Evolutionary conservation across 2,329 filamentous ascomycete genomes (phyloP).

Genomic region (Fusarium buxicola): DNA sequence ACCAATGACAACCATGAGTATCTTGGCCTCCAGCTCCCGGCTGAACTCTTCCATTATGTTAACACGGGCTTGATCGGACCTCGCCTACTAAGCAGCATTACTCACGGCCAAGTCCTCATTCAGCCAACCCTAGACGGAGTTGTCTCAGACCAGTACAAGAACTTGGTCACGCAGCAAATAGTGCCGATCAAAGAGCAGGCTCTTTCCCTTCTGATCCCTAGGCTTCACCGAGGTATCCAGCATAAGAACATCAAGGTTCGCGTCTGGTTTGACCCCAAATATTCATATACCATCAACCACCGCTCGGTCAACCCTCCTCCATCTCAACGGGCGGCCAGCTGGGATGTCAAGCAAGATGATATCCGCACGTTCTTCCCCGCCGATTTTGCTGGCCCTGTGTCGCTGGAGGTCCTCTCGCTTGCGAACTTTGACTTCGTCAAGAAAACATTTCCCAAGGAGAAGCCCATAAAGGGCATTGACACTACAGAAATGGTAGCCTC

Average conservation of each 20-base stretch:
- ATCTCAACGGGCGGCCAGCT: constrained; percentile 65
- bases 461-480: constrained; percentile 70
- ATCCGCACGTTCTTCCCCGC: constrained; percentile 62
- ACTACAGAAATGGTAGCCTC: constrained; percentile 73
- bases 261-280: constrained; percentile 85
- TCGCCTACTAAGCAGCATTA: constrained; percentile 83
- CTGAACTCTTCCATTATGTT: constrained; percentile 91
- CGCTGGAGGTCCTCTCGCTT: constrained; percentile 74
- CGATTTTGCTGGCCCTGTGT: constrained; percentile 57
- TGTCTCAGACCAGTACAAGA: constrained; percentile 82
- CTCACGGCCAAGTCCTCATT: constrained; percentile 81
- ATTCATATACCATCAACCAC: constrained; percentile 75
- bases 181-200: constrained; percentile 80
- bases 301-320: constrained; percentile 59
- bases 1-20: constrained; percentile 90
- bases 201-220: constrained; percentile 80
- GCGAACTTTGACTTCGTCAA: constrained; percentile 76
- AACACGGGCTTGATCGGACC: constrained; percentile 84
- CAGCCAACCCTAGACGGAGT: constrained; percentile 88
- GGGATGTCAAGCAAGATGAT: constrained; percentile 76
- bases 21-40: constrained; percentile 87
- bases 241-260: constrained; percentile 81
- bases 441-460: constrained; percentile 72
- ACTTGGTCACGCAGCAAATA: constrained; percentile 79
- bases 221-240: constrained; percentile 85